Evolutionary conservation across 2,329 filamentous ascomycete genomes (phyloP).

Genomic region (Aspergillus spinulosporus): DNA sequence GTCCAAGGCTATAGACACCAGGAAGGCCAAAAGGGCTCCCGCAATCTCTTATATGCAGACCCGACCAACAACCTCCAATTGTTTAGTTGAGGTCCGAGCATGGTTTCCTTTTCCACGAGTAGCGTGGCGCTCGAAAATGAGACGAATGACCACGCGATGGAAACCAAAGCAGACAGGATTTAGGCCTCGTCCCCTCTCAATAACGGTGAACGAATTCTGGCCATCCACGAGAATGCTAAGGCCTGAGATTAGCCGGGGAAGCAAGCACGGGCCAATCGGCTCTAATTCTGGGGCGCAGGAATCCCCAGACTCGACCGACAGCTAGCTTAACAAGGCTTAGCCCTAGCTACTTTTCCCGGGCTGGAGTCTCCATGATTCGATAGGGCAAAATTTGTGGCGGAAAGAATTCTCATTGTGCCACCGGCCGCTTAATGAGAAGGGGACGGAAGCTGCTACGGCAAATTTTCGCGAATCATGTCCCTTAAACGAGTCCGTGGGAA

Average conservation of each 20-base stretch:
- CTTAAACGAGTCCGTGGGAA: no score
- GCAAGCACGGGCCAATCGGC: conserved; percentile 7
- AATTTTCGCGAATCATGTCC: conserved; percentile 11
- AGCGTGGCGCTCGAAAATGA: conserved; percentile 3
- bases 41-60: conserved; percentile 6
- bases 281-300: neutral
- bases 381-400: neutral
- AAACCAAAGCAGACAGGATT: neutral
- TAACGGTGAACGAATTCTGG: neutral
- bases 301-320: conserved; percentile 10
- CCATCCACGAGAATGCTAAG: conserved; percentile 1
- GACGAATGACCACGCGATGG: conserved; percentile 3
- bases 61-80: neutral
- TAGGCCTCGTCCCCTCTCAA: conserved; percentile 2
- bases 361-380: neutral
- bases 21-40: neutral
- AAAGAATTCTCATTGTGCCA: conserved; percentile 1
- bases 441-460: neutral
- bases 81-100: neutral
- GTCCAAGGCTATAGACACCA: neutral
- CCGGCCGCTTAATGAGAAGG: neutral
- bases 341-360: conserved; percentile 4
- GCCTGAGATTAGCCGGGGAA: conserved; percentile 10
- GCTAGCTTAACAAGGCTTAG: conserved; percentile 11
- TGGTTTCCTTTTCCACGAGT: neutral